Base-by-base conservation (phyloP, 2,329 filamentous ascomycete species). In the Beauveria bassiana region DNA sequence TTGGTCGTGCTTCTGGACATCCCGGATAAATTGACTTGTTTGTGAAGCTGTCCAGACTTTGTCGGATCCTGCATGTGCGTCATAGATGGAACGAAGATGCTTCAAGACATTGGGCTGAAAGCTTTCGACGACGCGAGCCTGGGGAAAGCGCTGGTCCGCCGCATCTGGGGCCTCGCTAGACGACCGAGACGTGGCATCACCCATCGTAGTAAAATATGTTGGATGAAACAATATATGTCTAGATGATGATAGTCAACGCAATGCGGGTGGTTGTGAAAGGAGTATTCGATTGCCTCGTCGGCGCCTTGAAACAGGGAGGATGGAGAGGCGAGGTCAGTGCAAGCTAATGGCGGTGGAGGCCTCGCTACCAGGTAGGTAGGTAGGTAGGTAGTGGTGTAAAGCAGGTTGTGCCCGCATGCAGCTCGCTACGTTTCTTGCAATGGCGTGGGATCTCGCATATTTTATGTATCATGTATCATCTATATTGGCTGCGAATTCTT, bases 71-170 rank as follows among this genome's bases (percentile, higher is more conserved):
- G 71, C 71, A 51, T 79, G 73, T n/a, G 68, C 63, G 53, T 70
- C 66, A 69, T 77, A 81, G 56, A 80, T 72, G 52, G 71, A 72
- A 61, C 74, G 71, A 10, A 81, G 70, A 57, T 79, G 73, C 8
- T 68, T 62, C 46, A 76, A 63, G 28, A 77, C 64, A 0, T 72
- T 65, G 3, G 73, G 64, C 60, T 74, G 74, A 38, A 81, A 61
- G 38, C 72, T 69, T 42, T 71, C 67, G 64, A 79, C 69, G 42
- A 64, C 67, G 51, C 70, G 72, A 18, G 47, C 8, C 10, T 7
- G n/a, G 70, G 67, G 55, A 73, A 70, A 24, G 69, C 72, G 62
- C 71, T 74, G 16, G 2, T 40, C 22, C 3, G 22, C 9, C 22
- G 38, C 47, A 4, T 34, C 47, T 20, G 45, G 42, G 22, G 22